phyloP scores from a whole-genome alignment of 768 basidiomycete genomes.

The Russula foetens region DNA sequence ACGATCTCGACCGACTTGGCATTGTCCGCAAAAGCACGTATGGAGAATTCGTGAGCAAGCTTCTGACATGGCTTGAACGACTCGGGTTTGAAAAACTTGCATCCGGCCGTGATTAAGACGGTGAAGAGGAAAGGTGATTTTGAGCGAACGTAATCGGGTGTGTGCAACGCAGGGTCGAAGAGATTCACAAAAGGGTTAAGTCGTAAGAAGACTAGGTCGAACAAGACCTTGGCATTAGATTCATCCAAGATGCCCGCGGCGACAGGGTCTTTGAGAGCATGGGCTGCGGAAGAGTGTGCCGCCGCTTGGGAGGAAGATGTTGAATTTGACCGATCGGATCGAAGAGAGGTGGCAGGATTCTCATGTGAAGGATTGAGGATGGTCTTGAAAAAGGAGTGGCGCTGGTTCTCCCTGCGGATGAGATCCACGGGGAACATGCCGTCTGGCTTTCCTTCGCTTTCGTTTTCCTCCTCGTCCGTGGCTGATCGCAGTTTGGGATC shows the following conservation, averaged over 20 bases:
- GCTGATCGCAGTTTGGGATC: conserved; percentile 13
- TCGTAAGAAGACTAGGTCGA: conserved; percentile 73
- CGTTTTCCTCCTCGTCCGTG: conserved; percentile 58
- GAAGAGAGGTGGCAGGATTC: conserved; percentile 27
- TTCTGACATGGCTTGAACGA: conserved; percentile 60
- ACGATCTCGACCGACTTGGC: conserved; percentile 81
- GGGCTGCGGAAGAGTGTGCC: conserved; percentile 16
- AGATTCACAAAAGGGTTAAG: conserved; percentile 86
- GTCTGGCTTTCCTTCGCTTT: conserved; percentile 52
- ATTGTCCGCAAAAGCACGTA: conserved; percentile 69
- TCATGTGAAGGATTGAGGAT: conserved; percentile 68
- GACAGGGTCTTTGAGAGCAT: conserved; percentile 55
- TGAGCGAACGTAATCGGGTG: conserved; percentile 67
- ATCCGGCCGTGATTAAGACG: conserved; percentile 72
- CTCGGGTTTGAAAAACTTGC: conserved; percentile 73
- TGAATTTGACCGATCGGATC: conserved; percentile 31
- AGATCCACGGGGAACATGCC: conserved; percentile 65
- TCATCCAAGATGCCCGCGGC: conserved; percentile 62
- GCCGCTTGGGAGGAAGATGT: conserved; percentile 11
- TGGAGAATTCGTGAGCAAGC: conserved; percentile 65
- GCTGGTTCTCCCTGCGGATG: conserved; percentile 60
- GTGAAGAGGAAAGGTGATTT: conserved; percentile 82
- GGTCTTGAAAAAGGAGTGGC: conserved; percentile 75
- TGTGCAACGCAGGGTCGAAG: conserved; percentile 83
- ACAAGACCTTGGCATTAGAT: conserved; percentile 59